Evolutionary conservation across 108 stramenopile species (phyloP).

Genomic region (Skeletonema marinoi): DNA sequence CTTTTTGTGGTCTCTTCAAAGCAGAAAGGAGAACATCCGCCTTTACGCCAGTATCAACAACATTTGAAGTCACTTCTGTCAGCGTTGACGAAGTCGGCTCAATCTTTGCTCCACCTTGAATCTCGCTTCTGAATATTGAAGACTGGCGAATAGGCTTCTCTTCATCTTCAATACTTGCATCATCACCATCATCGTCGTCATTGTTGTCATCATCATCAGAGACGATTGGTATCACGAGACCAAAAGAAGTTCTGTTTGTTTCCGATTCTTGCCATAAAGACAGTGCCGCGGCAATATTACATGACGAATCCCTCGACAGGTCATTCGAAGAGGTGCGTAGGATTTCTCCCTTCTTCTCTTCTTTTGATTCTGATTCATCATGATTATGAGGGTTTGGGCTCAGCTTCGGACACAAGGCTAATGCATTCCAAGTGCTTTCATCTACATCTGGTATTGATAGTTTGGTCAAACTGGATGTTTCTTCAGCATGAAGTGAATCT

Average conservation of each 20-base stretch:
- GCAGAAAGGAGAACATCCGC: neutral
- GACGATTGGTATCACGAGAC: neutral
- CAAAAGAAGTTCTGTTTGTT: neutral
- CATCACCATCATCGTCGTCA: constrained; percentile 7
- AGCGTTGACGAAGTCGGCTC: constrained; percentile 17
- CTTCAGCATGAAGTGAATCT: neutral
- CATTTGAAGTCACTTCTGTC: constrained; percentile 39
- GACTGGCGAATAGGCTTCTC: neutral
- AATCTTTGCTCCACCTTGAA: neutral
- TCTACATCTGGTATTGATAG: neutral
- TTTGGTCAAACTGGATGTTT: neutral
- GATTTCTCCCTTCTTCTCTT: neutral
- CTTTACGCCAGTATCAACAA: constrained; percentile 9
- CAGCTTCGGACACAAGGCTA: neutral
- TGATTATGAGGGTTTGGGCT: neutral
- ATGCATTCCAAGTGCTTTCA: neutral
- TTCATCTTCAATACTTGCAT: constrained; percentile 20
- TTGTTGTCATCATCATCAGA: constrained; percentile 21
- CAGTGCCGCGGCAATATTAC: neutral
- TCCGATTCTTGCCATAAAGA: neutral
- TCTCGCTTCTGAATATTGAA: neutral
- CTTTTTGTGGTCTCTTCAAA: constrained; percentile 3
- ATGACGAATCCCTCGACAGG: neutral
- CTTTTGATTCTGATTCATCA: neutral
- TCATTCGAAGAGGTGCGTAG: neutral